Conservation (phyloP, 805 yeast genomes). For the Candida boidinii region DNA sequence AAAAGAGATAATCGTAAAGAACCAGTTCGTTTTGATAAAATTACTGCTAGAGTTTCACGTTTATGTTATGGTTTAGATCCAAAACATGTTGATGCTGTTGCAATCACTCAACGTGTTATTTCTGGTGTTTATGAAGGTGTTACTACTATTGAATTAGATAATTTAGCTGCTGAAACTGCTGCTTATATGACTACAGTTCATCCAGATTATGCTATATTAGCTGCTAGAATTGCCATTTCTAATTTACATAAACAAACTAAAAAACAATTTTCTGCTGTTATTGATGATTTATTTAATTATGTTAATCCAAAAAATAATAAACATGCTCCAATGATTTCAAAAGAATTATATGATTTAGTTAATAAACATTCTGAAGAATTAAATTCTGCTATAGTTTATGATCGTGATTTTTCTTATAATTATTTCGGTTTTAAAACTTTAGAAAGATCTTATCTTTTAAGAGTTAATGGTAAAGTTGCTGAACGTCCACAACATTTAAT, state of each 20-base stretch:
- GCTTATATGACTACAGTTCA: conserved; percentile 96
- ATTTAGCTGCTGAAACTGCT: conserved; percentile 88
- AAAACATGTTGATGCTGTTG: conserved; percentile 87
- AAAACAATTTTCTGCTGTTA: conserved; percentile 72
- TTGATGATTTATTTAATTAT: conserved; percentile 65
- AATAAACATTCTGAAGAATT: conserved; percentile 54
- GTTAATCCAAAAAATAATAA: conserved; percentile 70
- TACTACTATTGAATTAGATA: conserved; percentile 79
- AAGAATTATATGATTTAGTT: conserved; percentile 56
- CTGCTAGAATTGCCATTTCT: conserved; percentile 93
- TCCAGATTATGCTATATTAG: conserved; percentile 94
- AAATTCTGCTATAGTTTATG: conserved; percentile 64
- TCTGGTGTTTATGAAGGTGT: conserved; percentile 97
- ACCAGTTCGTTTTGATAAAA: conserved; percentile 92
- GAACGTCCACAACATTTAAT: conserved; percentile 56
- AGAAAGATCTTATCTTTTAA: conserved; percentile 48
- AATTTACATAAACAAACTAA: conserved; percentile 93
- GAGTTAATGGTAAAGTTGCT: conserved; percentile 46
- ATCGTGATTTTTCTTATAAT: conserved; percentile 54
- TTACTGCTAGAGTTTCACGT: conserved; percentile 91
- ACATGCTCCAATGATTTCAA: conserved; percentile 63
- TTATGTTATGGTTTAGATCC: conserved; percentile 92
- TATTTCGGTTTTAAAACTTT: conserved; percentile 56
- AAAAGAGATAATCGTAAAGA: conserved; percentile 94
- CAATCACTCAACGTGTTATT: conserved; percentile 91